Evolutionary conservation across 2,329 filamentous ascomycete genomes (phyloP), one percentile per base, ranked within the genome.

Genomic region (Ascochyta fabae): DNA sequence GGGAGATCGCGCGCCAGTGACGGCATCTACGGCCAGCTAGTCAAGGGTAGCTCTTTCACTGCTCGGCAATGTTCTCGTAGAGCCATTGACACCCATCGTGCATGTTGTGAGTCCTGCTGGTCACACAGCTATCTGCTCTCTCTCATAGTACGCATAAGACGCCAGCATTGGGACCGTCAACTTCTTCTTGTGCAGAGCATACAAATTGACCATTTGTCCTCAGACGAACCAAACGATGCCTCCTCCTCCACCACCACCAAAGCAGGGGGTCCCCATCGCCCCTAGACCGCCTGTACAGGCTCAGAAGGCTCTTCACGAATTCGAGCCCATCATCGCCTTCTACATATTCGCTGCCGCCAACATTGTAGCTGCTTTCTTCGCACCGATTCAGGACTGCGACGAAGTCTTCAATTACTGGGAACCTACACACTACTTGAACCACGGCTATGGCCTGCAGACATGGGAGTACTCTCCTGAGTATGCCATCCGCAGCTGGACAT

Each of bases 331-430:
- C 63, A 83, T 86, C 42, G 89, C 89, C 12, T 96, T 97, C 74
- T 95, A 90, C 71, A 77, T 91, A 60, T 95, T 96, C 74, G 80
- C 96, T 41, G 79, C 81, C 27, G 88, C 89, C 62, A 92, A 92
- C 71, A 63, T 89, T 16, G 68, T 94, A 22, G 90, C 94, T 6
- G 95, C 94, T 10, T 70, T 89, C 29, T 94, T 88, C 73, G 88
- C 92, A 2, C 95, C 95, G 0, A 96, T 99, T 62, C 93, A 97
- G 75, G 95, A 99, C 77, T 99, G 95, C 74, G 95, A 99, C 69
- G 95, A 99, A 80, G 94, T 94, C 10, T 99, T 96, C 84, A 99
- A 99, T 75, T 99, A 96, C 81, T 99, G 94, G 92, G 95, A 99
- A 70, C 94, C 95, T 0, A 87, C 93, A 0, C 95, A 99, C 77